Percentiles rank a stretch among this genome's conserved stretches.
These are phyloP conservation scores for Aspergillus sp. DNA, from an alignment of 2,329 filamentous ascomycete genomes.

Conservation along the genomic window DNA sequence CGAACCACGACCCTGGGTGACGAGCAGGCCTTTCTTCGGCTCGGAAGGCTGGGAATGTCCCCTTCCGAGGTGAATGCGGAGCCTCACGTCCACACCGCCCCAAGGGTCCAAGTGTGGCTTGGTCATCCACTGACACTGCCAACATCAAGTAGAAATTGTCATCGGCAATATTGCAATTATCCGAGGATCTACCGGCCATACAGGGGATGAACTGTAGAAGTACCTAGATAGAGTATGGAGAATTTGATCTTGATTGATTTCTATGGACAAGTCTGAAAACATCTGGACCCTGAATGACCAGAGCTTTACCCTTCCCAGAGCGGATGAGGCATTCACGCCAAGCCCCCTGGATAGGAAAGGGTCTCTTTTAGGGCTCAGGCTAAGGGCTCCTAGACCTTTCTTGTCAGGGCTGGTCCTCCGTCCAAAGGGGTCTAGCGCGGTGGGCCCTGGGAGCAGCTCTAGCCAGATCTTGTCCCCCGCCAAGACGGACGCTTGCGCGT, in stretches of 20 bases:
- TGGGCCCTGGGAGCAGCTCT: constrained; percentile 24
- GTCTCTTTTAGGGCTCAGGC: constrained; percentile 10
- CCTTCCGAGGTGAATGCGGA: not conserved
- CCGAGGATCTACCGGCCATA: not conserved
- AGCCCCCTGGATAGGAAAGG: constrained; percentile 21
- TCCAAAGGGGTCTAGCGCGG: constrained; percentile 21
- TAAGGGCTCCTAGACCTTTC: not conserved
- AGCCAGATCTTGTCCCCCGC: constrained; percentile 30
- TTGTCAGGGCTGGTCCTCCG: constrained; percentile 7
- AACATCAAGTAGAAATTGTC: not conserved
- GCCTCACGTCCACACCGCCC: not conserved
- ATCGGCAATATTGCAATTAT: not conserved
- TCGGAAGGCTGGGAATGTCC: constrained; percentile 1
- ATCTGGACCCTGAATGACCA: no score
- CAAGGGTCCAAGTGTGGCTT: constrained; percentile 1
- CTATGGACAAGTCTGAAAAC: no score
- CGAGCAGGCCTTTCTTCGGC: not conserved
- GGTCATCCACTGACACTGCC: not conserved
- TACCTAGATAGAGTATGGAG: no score
- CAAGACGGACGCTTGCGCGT: constrained; percentile 42
- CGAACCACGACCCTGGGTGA: not conserved
- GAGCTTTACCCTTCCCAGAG: constrained; percentile 1
- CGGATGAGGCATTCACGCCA: constrained; percentile 14
- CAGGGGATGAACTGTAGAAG: no score
- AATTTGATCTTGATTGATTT: no score